phyloP scores from a whole-genome alignment of 2,329 filamentous ascomycete species.

The Sarocladium kiliense region DNA sequence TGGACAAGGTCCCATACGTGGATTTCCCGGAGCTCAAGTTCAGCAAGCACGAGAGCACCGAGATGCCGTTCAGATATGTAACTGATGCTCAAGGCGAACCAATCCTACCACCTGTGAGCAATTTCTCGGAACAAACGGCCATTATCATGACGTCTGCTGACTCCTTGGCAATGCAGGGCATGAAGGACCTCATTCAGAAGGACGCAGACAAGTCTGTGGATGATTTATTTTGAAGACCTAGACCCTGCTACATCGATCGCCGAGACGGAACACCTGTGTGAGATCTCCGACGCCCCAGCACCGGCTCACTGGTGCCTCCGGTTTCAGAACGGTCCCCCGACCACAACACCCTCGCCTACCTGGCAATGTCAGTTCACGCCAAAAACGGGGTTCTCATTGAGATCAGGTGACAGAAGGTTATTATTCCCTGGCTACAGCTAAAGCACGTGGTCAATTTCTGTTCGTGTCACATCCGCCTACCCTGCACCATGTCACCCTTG shows the following conservation, averaged over 20 bases:
- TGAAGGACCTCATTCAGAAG: conserved; percentile 88
- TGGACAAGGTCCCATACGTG: conserved; percentile 75
- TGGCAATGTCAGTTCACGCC: not conserved
- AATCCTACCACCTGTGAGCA: conserved; percentile 80
- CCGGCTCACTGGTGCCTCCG: not conserved
- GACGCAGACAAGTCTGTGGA: conserved; percentile 90
- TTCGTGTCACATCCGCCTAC: too few species aligned
- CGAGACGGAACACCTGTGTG: conserved; percentile 2
- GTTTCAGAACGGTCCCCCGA: not conserved
- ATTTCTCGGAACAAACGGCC: not conserved
- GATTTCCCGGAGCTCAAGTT: conserved; percentile 88
- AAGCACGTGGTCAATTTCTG: too few species aligned
- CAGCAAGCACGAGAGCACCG: conserved; percentile 85
- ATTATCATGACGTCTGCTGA: not conserved
- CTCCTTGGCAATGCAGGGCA: conserved; percentile 55
- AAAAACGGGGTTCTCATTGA: too few species aligned
- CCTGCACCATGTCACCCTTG: too few species aligned
- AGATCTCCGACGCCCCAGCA: conserved; percentile 3
- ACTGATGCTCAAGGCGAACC: conserved; percentile 68
- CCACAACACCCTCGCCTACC: not conserved
- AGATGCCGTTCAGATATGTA: conserved; percentile 98
- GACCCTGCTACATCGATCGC: not conserved
- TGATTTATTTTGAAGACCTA: conserved; percentile 61
- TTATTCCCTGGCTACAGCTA: too few species aligned
- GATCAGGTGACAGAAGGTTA: not conserved